Evolutionary conservation across 345 rosid genomes (phyloP), one percentile per base, ranked within the genome.

Genomic region (Combretum micranthum): DNA sequence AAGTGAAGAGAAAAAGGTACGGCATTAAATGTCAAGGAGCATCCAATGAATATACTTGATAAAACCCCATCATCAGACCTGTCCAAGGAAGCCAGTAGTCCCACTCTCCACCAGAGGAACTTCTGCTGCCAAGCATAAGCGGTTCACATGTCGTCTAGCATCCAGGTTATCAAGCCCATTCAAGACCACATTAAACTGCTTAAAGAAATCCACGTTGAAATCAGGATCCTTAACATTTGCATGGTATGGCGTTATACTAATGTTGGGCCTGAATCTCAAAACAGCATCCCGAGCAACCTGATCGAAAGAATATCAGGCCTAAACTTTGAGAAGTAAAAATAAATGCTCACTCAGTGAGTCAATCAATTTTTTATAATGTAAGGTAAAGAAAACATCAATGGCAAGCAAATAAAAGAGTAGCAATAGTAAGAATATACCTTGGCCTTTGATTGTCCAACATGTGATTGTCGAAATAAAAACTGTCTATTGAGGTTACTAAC

Each of bases 271-370:
- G 64, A 94, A 87, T 75, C 83, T 90, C 77, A 90, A 72, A 52
- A 90, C 93, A 55, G 97, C 96, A 71, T 94, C 96, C 65, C 97
- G 79, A 50, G 99, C 99, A 71, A 93, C 97, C 99, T 93, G 80
- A 59, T 69, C 15, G 60, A 56, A 62, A 20, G 10, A 64, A 47
- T 42, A 23, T 64, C 39, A 32, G 39, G 10, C 39, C 22, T 63
- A 15, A 62, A 32, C 39, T 32, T 32, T 32, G n/a, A 17, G 50
- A 21, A 39, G 16, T 15, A 25, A 50, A 17, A 54, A 42, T 15
- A 57, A 15, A 44, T 22, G n/a, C 39, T 12, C 26, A 7, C 17
- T 44, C 32, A 57, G 52, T 23, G 23, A 47, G 61, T 15, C 13
- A 21, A 59, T 39, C 15, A 50, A 52, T 32, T 32, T 32, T 32